Conservation (phyloP, 2,329 filamentous ascomycete species). For the Apiospora arundinis region DNA sequence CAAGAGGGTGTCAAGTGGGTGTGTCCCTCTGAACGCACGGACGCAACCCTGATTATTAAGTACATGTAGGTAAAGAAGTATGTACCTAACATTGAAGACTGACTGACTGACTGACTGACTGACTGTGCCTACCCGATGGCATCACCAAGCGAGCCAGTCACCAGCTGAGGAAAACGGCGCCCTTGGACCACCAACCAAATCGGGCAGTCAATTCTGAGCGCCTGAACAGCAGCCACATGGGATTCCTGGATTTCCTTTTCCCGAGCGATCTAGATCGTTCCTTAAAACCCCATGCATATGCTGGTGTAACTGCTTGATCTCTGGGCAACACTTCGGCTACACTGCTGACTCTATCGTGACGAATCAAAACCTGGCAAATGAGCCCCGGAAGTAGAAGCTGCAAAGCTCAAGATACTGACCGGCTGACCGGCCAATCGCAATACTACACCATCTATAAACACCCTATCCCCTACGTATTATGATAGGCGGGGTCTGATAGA, state of each 20-base stretch:
- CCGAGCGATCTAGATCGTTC: neutral
- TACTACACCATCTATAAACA: neutral
- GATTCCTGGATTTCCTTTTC: neutral
- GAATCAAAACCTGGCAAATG: neutral
- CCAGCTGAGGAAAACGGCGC: neutral
- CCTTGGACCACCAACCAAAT: neutral
- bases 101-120: too few relatives aligned
- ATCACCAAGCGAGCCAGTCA: constrained; percentile 1
- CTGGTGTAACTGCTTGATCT: neutral
- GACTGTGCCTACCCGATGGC: neutral
- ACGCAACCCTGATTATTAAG: neutral
- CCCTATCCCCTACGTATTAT: neutral
- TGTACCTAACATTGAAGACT: too few relatives aligned
- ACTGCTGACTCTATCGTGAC: neutral
- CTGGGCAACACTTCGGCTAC: neutral
- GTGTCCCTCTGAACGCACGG: neutral
- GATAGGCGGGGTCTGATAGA: neutral
- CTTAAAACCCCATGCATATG: neutral
- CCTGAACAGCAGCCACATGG: neutral
- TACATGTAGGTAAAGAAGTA: too few relatives aligned
- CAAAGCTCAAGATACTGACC: neutral
- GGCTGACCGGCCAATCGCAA: neutral
- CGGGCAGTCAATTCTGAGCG: neutral
- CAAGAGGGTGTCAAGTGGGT: neutral
- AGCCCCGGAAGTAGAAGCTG: neutral